Evolutionary conservation across 177 flowering plant genomes (phyloP).

Genomic region (Telopea speciosissima): DNA sequence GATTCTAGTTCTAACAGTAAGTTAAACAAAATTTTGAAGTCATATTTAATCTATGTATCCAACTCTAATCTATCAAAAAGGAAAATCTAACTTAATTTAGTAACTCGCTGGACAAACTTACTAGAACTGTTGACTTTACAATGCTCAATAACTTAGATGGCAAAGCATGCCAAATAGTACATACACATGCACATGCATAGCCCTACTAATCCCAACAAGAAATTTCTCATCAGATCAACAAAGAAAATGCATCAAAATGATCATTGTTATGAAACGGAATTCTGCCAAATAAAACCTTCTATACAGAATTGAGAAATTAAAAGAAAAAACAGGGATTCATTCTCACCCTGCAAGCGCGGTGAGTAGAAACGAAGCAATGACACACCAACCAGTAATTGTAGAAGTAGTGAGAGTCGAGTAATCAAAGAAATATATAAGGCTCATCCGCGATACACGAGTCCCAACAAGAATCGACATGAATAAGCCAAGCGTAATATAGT

Average conservation of each 20-base stretch:
- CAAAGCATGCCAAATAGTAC: neutral
- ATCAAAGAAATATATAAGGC: slow-evolving; percentile 90
- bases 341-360: slow-evolving; percentile 30
- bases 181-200: neutral
- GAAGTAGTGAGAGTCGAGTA: slow-evolving; percentile 61
- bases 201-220: neutral
- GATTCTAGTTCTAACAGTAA: too few species aligned
- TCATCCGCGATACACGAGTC: slow-evolving; percentile 71
- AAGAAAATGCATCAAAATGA: neutral
- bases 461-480: slow-evolving; percentile 70
- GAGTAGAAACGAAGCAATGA: slow-evolving; percentile 64
- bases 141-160: neutral
- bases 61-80: too few species aligned
- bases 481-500: slow-evolving; percentile 71
- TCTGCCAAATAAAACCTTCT: neutral
- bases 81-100: too few species aligned
- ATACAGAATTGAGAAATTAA: neutral
- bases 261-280: neutral
- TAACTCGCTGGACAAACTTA: too few species aligned
- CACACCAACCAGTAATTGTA: slow-evolving; percentile 85
- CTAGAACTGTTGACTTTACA: too few species aligned
- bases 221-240: neutral
- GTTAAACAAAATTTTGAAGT: too few species aligned
- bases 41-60: too few species aligned
- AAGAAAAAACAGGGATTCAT: neutral